Percentiles rank a stretch among this genome's conserved stretches.
phyloP scores from a whole-genome alignment of 805 yeast species.

The Kodamaea restingae region DNA sequence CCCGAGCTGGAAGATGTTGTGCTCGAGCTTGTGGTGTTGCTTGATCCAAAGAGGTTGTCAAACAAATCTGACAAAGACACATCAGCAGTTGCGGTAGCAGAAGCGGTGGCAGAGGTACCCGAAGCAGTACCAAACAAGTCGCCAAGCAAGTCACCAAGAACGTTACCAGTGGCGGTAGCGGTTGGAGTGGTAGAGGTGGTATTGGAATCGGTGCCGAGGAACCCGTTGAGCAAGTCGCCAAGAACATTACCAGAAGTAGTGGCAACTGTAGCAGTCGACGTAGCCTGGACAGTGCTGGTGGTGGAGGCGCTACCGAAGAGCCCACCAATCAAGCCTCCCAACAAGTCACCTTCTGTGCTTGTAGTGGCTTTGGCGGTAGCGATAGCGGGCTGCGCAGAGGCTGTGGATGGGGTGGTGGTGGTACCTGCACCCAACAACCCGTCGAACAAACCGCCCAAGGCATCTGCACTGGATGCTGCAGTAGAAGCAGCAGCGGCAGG shows the following conservation, averaged over 20 bases:
- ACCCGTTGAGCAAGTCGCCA: slow-evolving; percentile 9
- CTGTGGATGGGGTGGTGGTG: slow-evolving; percentile 3
- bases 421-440: neutral
- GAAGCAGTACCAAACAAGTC: slow-evolving; percentile 13
- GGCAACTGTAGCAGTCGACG: slow-evolving; percentile 6
- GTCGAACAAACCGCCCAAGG: neutral
- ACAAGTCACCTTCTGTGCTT: slow-evolving; percentile 4
- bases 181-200: slow-evolving; percentile 10
- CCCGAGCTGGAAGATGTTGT: slow-evolving; percentile 11
- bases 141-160: slow-evolving; percentile 11
- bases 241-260: slow-evolving; percentile 8
- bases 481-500: slow-evolving; percentile 4
- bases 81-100: slow-evolving; percentile 7
- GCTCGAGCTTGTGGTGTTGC: slow-evolving; percentile 9
- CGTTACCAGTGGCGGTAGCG: slow-evolving; percentile 7
- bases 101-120: slow-evolving; percentile 1
- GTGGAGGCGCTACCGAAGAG: slow-evolving; percentile 13
- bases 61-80: slow-evolving; percentile 11
- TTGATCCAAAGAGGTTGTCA: slow-evolving; percentile 12
- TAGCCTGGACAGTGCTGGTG: slow-evolving; percentile 3
- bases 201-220: slow-evolving; percentile 12
- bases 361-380: slow-evolving; percentile 4
- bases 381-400: no score
- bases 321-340: slow-evolving; percentile 11
- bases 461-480: slow-evolving; percentile 7